Percentiles rank a stretch among this genome's conserved stretches.
These are phyloP conservation scores for Mortierella polycephala DNA, from an alignment of 371 early-diverging fungal species.

Conservation along the genomic window DNA sequence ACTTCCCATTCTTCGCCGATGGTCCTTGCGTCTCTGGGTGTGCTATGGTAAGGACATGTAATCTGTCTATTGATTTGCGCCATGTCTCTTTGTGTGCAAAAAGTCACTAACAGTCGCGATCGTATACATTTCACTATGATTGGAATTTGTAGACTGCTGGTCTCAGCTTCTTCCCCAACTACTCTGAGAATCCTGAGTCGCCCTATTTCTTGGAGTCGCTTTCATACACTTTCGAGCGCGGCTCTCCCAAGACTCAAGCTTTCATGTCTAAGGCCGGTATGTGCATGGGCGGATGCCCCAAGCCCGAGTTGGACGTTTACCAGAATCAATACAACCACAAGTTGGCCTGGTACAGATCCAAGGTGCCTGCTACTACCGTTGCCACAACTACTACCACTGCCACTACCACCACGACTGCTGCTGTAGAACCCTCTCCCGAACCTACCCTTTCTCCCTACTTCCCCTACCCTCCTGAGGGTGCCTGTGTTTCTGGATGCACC, in stretches of 20 bases:
- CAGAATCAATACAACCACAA: conserved; percentile 12
- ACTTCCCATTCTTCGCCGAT: conserved; percentile 22
- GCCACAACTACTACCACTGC: neutral
- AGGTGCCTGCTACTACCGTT: conserved; percentile 16
- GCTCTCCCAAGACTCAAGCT: conserved; percentile 29
- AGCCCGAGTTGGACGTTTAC: conserved; percentile 40
- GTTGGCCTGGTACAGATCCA: conserved; percentile 42
- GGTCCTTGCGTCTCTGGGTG: conserved; percentile 18
- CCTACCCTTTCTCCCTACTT: conserved; percentile 4
- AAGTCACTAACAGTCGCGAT: neutral
- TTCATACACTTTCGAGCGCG: conserved; percentile 18
- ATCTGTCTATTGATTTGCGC: no score
- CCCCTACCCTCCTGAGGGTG: conserved; percentile 27
- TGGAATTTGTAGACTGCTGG: conserved; percentile 17
- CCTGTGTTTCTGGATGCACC: conserved; percentile 27
- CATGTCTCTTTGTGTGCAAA: no score
- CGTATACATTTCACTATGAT: no score
- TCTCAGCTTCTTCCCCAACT: conserved; percentile 28
- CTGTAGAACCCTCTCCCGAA: neutral
- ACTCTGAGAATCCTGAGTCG: conserved; percentile 36
- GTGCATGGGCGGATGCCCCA: conserved; percentile 50
- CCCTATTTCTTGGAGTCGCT: conserved; percentile 34
- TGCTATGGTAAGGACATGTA: neutral
- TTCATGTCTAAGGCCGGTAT: conserved; percentile 56
- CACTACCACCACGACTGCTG: neutral